Percentiles rank a stretch among this genome's conserved stretches.
Conservation (phyloP, 208 protist genomes). For the Trypanosoma avium region DNA sequence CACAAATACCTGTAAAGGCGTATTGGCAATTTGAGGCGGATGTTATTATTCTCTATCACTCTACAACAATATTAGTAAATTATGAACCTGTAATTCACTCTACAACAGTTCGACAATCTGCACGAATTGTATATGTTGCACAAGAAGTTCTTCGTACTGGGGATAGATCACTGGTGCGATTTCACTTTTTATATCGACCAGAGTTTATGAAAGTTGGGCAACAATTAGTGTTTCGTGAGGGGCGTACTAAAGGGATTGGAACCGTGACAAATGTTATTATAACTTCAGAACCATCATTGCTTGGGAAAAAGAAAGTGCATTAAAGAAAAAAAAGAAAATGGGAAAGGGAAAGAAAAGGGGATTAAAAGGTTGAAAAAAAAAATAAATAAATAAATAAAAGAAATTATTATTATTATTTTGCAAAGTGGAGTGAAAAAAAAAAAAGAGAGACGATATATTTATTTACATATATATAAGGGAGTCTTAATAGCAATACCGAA, state of each 20-base stretch:
- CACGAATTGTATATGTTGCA: constrained; percentile 84
- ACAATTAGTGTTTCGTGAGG: constrained; percentile 94
- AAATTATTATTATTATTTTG: too few species aligned
- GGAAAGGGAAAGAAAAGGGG: constrained; percentile 42
- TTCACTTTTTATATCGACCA: constrained; percentile 93
- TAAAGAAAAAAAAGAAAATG: not conserved
- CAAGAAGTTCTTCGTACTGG: constrained; percentile 94
- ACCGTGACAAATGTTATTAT: constrained; percentile 74
- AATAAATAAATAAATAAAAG: not conserved
- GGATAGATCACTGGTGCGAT: constrained; percentile 90
- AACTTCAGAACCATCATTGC: constrained; percentile 38
- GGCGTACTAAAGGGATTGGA: constrained; percentile 93
- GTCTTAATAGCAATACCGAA: too few species aligned
- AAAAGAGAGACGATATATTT: too few species aligned
- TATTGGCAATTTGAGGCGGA: constrained; percentile 97
- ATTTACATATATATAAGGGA: too few species aligned
- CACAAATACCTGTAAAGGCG: constrained; percentile 54
- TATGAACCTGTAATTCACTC: constrained; percentile 98
- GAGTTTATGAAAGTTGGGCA: constrained; percentile 93
- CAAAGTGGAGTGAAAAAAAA: too few species aligned
- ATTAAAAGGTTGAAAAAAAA: constrained; percentile 37
- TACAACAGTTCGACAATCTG: constrained; percentile 87
- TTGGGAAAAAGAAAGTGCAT: constrained; percentile 31
- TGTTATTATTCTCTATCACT: constrained; percentile 96
- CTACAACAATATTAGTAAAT: constrained; percentile 95